Base-by-base conservation (phyloP, 2,329 filamentous ascomycete genomes). In the Colletotrichum agaves region DNA sequence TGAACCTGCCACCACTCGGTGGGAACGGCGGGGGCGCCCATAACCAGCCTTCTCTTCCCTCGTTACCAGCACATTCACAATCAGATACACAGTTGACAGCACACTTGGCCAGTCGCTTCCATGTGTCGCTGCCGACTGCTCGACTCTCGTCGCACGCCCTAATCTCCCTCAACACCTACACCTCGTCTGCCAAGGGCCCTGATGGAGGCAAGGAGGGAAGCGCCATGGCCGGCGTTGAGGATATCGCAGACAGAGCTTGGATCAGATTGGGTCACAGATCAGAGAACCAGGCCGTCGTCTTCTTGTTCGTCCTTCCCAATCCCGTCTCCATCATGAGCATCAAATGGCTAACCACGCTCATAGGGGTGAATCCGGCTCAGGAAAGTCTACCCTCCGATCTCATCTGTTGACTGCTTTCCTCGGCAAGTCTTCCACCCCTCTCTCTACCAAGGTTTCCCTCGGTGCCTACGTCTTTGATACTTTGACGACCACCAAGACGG, bases 401-500 rank as follows among this genome's bases (percentile, higher is more conserved):
- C 96, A 98, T 78, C 84, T 98, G 61, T 84, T 99, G 50, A 91
- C 94, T 23, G 89, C 94, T 1, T 86, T 99, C 60, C 87, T 99
- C 33, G 91, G 91, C 74, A 97, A 94, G 78, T 96, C 94, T 2
- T 94, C 93, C 0, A 98, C 96, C 12, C 96, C 96, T 0, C 83
- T 99, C 3, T 98, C 95, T 2, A 93, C 91, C 72, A 99, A 98
- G 79, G 86, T 98, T 19, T 98, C 95, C 3, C 91, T 97, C 56
- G 95, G 95, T 21, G 91, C 95, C 47, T 99, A 98, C 78, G 89
- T 98, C 68, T 99, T 99, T 78, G 96, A 99, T 77, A 92, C 93
- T 2, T 87, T 99, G 67, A 99, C 96, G 5, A 98, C 96, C 1
- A 99, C 96, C 27, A 99, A 99, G 82, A 97, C 95, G 2, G 90